Base-by-base conservation (phyloP, 768 basidiomycete genomes). In the Lanmaoa rubissima region DNA sequence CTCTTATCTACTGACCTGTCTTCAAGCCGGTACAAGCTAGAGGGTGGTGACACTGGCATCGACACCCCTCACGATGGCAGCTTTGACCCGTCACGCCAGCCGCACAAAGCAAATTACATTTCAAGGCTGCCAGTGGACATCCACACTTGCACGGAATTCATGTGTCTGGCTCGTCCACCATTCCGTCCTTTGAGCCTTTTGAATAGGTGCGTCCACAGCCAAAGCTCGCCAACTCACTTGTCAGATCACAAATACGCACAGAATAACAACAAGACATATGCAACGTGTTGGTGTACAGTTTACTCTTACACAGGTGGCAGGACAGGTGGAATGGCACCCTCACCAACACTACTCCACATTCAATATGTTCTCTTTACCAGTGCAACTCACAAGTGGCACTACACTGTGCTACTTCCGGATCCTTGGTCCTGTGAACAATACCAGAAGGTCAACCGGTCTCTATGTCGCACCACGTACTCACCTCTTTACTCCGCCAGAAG, bases 271-370 rank as follows among this genome's bases (percentile, higher is more conserved):
- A 24, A 24, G 21, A 24, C 21, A 24, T 17, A 51, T 45, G 45
- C 36, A 36, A 46, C 28, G 53, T 62, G 46, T 40, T 50, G 44
- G 51, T 26, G 26, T 26, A 26, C 5, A 55, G 6, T 55, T 55
- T 51, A 16, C 43, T 53, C 41, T 59, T 60, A 49, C 56, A 56
- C 31, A 59, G 46, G 54, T 45, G 31, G 31, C 21, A 24, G 3
- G 21, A 24, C 21, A 24, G 21, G 21, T 24, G 21, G 21, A 64
- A 21, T 4, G 54, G 35, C 35, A 54, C 17, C 59, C 56, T 59
- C 26, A 44, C 40, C 28, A 46, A 31, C 40, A n/a, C 28, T 19
- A 13, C 13, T 34, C 4, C 31, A 21, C 49, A 35, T 36, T 28
- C 24, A 14, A 32, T 14, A 10, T 11, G 34, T 32, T 32, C 32